These are phyloP conservation scores for Globisporangium rhizosaccharum DNA, from an alignment of 352 stramenopile genomes.

Conservation along the genomic window DNA sequence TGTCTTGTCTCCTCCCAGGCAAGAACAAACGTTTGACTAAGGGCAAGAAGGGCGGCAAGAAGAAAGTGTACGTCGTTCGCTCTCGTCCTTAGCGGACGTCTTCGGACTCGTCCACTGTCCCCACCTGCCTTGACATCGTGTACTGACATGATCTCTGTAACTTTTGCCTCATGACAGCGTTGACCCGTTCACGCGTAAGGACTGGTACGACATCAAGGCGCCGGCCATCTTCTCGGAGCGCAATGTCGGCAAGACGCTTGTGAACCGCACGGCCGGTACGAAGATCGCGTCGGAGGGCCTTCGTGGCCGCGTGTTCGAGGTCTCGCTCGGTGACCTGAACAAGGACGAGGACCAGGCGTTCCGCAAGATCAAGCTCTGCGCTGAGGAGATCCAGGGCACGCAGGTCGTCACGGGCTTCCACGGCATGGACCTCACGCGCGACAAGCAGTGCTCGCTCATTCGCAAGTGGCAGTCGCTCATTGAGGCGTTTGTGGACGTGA, in stretches of 20 bases:
- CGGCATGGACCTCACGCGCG: slow-evolving; percentile 93
- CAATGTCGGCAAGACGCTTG: slow-evolving; percentile 98
- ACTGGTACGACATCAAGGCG: slow-evolving; percentile 96
- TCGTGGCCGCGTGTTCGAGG: slow-evolving; percentile 98
- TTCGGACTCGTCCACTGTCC: no score
- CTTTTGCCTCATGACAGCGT: slow-evolving; percentile 47
- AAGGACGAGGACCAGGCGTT: slow-evolving; percentile 97
- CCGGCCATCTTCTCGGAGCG: slow-evolving; percentile 97
- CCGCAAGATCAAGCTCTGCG: slow-evolving; percentile 98
- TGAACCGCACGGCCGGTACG: slow-evolving; percentile 95
- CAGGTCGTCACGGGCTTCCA: slow-evolving; percentile 87
- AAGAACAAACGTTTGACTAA: slow-evolving; percentile 92
- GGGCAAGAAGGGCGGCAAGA: slow-evolving; percentile 91
- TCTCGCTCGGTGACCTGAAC: slow-evolving; percentile 98
- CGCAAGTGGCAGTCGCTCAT: slow-evolving; percentile 99
- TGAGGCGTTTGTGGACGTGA: slow-evolving; percentile 98
- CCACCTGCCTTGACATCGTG: background rate
- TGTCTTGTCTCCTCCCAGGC: slow-evolving; percentile 26
- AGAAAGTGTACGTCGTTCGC: slow-evolving; percentile 79
- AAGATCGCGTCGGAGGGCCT: slow-evolving; percentile 98
- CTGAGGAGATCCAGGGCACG: slow-evolving; percentile 96
- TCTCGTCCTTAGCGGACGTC: background rate
- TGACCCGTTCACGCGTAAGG: slow-evolving; percentile 99
- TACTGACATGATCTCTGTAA: slow-evolving; percentile 5
- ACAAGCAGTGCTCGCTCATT: slow-evolving; percentile 99